Evolutionary conservation across 345 rosid species (phyloP).

Genomic region (Orychophragmus violaceus): DNA sequence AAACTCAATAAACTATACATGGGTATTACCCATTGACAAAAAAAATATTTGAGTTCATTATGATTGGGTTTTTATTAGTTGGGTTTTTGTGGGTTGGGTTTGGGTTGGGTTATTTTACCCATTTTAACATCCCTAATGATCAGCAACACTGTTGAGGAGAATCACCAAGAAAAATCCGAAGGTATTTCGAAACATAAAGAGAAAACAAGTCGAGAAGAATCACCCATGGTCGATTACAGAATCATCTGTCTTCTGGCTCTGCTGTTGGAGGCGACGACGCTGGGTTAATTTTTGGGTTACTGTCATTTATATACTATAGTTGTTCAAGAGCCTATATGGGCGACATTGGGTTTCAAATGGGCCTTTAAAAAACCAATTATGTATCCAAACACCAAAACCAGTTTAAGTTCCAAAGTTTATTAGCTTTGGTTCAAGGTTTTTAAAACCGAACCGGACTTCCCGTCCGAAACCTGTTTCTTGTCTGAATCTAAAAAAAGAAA

Average conservation of each 20-base stretch:
- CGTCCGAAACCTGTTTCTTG: conserved; percentile 11
- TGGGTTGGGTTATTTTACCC: too few relatives aligned
- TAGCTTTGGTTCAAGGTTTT: neutral
- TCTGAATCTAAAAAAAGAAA: neutral
- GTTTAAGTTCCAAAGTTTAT: too few relatives aligned
- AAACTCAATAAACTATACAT: too few relatives aligned
- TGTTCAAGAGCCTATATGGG: neutral
- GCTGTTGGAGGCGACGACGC: neutral
- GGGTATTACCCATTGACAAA: too few relatives aligned
- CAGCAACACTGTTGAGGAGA: too few relatives aligned
- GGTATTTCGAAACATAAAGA: neutral
- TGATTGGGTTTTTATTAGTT: too few relatives aligned
- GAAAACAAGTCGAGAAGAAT: neutral
- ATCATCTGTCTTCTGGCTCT: neutral
- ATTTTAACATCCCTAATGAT: too few relatives aligned
- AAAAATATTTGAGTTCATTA: too few relatives aligned
- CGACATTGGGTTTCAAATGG: neutral
- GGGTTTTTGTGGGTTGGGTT: too few relatives aligned
- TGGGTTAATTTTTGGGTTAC: too few relatives aligned
- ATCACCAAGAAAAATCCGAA: too few relatives aligned
- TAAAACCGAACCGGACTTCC: neutral
- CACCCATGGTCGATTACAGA: neutral
- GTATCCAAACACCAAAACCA: neutral
- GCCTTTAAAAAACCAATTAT: neutral
- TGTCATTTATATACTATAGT: neutral